Evolutionary conservation across 495 filamentous ascomycete genomes (phyloP).

Genomic region (Cercophora scortea): DNA sequence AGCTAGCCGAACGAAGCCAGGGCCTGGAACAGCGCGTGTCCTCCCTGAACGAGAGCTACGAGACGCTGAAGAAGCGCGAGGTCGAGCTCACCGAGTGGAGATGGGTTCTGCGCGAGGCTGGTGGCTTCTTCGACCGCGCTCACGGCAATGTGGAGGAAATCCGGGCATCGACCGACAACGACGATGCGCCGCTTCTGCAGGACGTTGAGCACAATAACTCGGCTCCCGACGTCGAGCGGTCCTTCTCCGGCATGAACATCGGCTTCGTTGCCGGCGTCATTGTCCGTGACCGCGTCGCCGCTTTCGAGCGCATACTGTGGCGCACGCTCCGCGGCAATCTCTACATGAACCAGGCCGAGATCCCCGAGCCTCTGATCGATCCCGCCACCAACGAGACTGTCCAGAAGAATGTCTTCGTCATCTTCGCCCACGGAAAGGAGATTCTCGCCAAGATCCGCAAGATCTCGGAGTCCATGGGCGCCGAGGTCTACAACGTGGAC

Average conservation of each 20-base stretch:
- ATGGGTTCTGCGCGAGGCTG: slow-evolving; percentile 91
- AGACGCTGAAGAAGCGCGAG: slow-evolving; percentile 94
- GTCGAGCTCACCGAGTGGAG: slow-evolving; percentile 96
- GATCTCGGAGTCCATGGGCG: slow-evolving; percentile 94
- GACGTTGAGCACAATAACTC: slow-evolving; percentile 78
- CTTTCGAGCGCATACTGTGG: slow-evolving; percentile 97
- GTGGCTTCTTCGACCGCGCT: slow-evolving; percentile 93
- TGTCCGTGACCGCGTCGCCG: slow-evolving; percentile 80
- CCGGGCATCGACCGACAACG: slow-evolving; percentile 77
- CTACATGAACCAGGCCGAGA: slow-evolving; percentile 99
- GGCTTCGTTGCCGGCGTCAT: slow-evolving; percentile 99
- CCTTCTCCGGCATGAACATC: slow-evolving; percentile 94
- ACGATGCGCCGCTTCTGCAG: slow-evolving; percentile 73
- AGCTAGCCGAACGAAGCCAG: slow-evolving; percentile 84
- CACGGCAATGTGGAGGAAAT: slow-evolving; percentile 97
- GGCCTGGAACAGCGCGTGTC: slow-evolving; percentile 85
- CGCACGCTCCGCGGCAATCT: slow-evolving; percentile 92
- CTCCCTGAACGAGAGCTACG: slow-evolving; percentile 93
- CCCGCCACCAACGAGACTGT: slow-evolving; percentile 83
- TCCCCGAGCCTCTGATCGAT: slow-evolving; percentile 88
- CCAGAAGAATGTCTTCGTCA: slow-evolving; percentile 97
- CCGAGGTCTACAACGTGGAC: slow-evolving; percentile 91
- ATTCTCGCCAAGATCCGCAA: slow-evolving; percentile 97
- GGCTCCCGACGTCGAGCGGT: slow-evolving; percentile 72
- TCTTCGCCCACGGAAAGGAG: slow-evolving; percentile 97